phyloP scores from a whole-genome alignment of 768 basidiomycete genomes.

The Amanita phalloides region DNA sequence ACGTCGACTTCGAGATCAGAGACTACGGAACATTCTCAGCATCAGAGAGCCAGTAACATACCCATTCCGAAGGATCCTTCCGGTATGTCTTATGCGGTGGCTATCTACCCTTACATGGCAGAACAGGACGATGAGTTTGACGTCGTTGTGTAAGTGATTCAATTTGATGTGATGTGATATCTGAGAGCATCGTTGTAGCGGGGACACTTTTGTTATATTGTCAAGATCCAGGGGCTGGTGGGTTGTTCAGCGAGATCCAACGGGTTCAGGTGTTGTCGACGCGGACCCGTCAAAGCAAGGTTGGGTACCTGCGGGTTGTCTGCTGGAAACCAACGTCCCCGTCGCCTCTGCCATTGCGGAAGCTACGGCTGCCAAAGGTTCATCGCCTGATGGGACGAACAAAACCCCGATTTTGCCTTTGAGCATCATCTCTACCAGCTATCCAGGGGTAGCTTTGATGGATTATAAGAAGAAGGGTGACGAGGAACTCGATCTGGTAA shows the following conservation, averaged over 20 bases:
- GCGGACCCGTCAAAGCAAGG: constrained; percentile 76
- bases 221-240: constrained; percentile 98
- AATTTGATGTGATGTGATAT: constrained; percentile 1
- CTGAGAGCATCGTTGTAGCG: constrained; percentile 30
- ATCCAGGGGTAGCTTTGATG: constrained; percentile 94
- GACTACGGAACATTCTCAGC: neutral
- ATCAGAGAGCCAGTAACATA: constrained; percentile 12
- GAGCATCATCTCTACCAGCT: constrained; percentile 94
- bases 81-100: constrained; percentile 87
- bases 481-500: constrained; percentile 82
- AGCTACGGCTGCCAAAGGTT: constrained; percentile 54
- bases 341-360: constrained; percentile 83
- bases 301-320: constrained; percentile 97
- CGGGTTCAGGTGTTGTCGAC: constrained; percentile 70
- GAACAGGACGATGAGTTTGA: constrained; percentile 99
- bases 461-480: constrained; percentile 92
- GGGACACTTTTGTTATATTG: constrained; percentile 88
- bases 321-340: constrained; percentile 87
- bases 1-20: neutral
- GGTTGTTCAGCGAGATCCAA: constrained; percentile 93
- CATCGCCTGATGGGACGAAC: constrained; percentile 27
- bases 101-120: constrained; percentile 98
- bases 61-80: constrained; percentile 28
- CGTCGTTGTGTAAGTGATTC: constrained; percentile 73
- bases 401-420: constrained; percentile 81